A percentile compares a stretch with the other conserved stretches of the same genome.
Conservation (phyloP, 495 filamentous ascomycete species). For the Podospora anserina region DNA sequence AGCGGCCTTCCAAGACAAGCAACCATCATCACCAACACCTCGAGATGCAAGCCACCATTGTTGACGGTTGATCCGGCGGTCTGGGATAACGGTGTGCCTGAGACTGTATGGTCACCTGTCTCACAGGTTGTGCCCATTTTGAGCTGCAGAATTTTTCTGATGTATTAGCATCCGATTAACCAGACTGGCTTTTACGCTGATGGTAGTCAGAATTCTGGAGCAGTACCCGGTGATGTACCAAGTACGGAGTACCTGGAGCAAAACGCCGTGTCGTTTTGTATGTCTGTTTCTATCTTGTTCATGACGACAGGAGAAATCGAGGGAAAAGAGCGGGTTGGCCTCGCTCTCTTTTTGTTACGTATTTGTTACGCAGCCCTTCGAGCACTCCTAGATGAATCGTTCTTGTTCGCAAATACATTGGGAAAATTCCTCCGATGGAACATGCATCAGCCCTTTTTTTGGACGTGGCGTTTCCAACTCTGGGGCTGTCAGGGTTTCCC, state of each 20-base stretch:
- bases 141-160: background rate
- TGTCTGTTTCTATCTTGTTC: no score
- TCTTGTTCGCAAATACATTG: background rate
- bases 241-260: background rate
- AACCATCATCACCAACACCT: background rate
- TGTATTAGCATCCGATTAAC: background rate
- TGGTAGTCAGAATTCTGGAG: background rate
- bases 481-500: constrained; percentile 25
- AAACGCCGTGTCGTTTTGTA: no score
- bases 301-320: no score
- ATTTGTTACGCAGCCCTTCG: background rate
- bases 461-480: background rate
- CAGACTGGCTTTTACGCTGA: background rate
- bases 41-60: constrained; percentile 7
- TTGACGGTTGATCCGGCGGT: background rate
- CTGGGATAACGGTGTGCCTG: background rate
- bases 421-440: background rate
- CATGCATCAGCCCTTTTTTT: background rate
- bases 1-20: background rate
- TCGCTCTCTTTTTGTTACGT: background rate
- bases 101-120: background rate
- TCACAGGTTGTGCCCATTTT: background rate
- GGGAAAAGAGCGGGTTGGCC: background rate
- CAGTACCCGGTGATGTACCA: background rate
- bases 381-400: background rate